Evolutionary conservation across 1,139 yeast species (phyloP), one percentile per base, ranked within the genome.

Genomic region (Arxiozyma heterogenica): DNA sequence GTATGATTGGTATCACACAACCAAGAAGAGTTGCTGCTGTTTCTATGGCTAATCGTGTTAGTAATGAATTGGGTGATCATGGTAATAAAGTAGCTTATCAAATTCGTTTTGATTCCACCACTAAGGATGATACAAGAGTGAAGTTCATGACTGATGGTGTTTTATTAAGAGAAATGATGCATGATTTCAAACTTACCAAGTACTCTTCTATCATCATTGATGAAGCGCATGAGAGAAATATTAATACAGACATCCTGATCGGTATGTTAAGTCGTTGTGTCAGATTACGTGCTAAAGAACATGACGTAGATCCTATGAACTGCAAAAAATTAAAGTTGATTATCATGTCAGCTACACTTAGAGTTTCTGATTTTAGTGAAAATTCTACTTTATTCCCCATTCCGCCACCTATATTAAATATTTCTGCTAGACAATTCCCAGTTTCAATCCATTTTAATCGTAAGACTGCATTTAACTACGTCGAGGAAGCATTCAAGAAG

Each of bases 131-230:
- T 56, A 94, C 98, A 0, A 86, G 87, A 4, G 69, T 94, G 69
- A 94, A 94, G 69, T 91, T 93, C 65, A 93, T 94, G 98, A 94
- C 99, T 1, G 99, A 94, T 75, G 99, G 99, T 81, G 96, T 94
- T 46, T 73, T 94, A 53, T 73, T 94, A 41, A 77, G 98, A 62
- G 99, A 94, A 70, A 83, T 94, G 85, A 85, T 93, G 84, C 74
- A 81, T 0, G 98, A 94, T 64, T 85, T 93, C 60, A 72, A 84
- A 59, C 74, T 94, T 51, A 77, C 80, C 42, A 88, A 87, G 65
- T 94, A 94, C 67, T 89, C 97, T 0, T 84, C 86, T 1, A 77
- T 94, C 47, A 79, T 94, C 41, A 88, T 94, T 57, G 99, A 94
- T 73, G 99, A 93, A 71, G 99, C 99, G 0, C 99, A 94, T 69